phyloP scores from a whole-genome alignment of 352 stramenopile genomes.

The Phytophthora vignae region DNA sequence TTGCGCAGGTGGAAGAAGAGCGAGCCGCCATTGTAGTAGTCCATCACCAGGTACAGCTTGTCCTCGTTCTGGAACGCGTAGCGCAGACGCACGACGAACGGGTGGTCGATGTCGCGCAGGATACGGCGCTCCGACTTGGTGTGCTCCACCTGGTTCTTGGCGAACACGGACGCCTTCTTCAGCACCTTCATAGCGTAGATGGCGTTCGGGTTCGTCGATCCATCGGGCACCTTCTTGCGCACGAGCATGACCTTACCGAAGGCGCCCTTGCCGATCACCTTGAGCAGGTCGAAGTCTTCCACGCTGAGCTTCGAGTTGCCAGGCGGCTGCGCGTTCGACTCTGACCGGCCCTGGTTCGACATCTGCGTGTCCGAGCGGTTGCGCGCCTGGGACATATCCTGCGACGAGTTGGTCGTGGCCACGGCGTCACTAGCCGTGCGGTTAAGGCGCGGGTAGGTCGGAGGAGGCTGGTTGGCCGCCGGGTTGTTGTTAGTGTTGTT shows the following conservation, averaged over 20 bases:
- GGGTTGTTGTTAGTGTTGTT: conserved; percentile 32
- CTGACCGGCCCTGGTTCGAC: conserved; percentile 67
- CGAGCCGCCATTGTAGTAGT: conserved; percentile 94
- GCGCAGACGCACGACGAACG: conserved; percentile 93
- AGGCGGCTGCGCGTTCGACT: conserved; percentile 44
- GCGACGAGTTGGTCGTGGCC: conserved; percentile 43
- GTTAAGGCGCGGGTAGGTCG: conserved; percentile 56
- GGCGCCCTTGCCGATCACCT: conserved; percentile 95
- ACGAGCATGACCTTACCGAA: conserved; percentile 98
- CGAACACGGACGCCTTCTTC: conserved; percentile 91
- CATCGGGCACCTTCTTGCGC: conserved; percentile 89
- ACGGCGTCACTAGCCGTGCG: conserved; percentile 69
- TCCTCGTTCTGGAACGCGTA: conserved; percentile 95
- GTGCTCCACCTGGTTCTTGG: conserved; percentile 95
- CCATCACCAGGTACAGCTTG: conserved; percentile 94
- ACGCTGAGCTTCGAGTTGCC: conserved; percentile 81
- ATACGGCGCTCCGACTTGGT: conserved; percentile 93
- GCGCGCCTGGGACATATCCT: conserved; percentile 44
- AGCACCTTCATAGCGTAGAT: conserved; percentile 96
- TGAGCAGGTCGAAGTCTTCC: conserved; percentile 96
- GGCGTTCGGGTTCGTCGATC: conserved; percentile 64
- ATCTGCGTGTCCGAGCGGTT: conserved; percentile 81
- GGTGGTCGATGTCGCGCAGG: conserved; percentile 91
- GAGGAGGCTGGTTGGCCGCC: conserved; percentile 19
- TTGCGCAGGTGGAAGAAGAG: conserved; percentile 94